Evolutionary conservation across 805 yeast genomes (phyloP), one percentile per base, ranked within the genome.

Genomic region (Brettanomyces sp.): DNA sequence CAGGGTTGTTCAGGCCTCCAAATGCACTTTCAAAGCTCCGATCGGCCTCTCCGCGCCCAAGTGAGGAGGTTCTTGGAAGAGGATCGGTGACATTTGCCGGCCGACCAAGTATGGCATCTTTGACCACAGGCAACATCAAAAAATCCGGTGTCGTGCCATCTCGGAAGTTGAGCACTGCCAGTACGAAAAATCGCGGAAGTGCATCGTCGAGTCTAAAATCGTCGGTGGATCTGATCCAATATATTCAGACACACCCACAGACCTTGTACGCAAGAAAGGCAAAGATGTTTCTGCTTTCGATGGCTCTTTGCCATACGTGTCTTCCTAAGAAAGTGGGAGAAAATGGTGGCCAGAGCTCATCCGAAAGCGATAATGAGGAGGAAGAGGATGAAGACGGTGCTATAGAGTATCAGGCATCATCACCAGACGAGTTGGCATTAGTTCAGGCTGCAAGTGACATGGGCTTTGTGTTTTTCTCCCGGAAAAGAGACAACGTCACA

Each of bases 371-470:
- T 5, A 54, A 51, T 2, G 54, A 46, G 5, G 49, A 28, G 5
- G n/a, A n/a, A n/a, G 52, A 43, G 1, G 51, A 45, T 7, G 63
- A 56, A 3, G 75, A 68, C 39, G 79, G 71, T 22, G 68, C 71
- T 22, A 76, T 89, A 23, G 81, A 79, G 47, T 93, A 93, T 56
- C 97, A 91, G 59, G 87, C 98, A 0, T 80, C 98, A 0, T 90
- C 97, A 0, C 99, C 99, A 0, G 99, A 93, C 65, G 99, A 93
- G 61, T 65, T 90, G 43, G 99, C 99, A 0, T 67, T 93, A 30
- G 91, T 93, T 3, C 79, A 83, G 40, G 99, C 98, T 1, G 99
- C 99, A 0, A 74, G 96, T 53, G 99, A 93, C 58, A 72, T 93
- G 72, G 99, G 99, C 0, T 93, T 72, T 61, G 80, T 90, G n/a